Evolutionary conservation across 2,329 filamentous ascomycete species (phyloP).

Genomic region (Ophiognomonia clavigignenti-juglandacearum): DNA sequence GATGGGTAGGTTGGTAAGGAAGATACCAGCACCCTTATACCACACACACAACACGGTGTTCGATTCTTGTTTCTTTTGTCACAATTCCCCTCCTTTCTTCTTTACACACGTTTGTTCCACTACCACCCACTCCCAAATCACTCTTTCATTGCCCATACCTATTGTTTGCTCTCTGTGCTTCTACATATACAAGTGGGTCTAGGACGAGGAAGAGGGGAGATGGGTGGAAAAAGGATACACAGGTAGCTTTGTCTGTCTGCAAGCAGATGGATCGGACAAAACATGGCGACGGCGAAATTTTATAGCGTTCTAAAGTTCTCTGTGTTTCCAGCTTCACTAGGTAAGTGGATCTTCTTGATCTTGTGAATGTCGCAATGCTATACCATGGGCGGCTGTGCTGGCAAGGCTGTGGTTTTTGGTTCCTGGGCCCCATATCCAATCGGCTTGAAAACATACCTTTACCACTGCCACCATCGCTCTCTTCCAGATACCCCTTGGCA

Average conservation of each 20-base stretch:
- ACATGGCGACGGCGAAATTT: slow-evolving; percentile 7
- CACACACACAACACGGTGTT: not conserved
- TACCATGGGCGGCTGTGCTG: too few species aligned
- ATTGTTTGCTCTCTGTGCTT: slow-evolving; percentile 18
- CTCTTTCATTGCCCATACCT: slow-evolving; percentile 8
- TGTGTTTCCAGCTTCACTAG: not conserved
- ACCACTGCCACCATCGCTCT: too few species aligned
- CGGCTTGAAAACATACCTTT: too few species aligned
- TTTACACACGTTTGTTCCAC: not conserved
- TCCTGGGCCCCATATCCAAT: too few species aligned
- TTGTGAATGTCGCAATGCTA: too few species aligned
- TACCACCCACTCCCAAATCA: not conserved
- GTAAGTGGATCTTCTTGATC: too few species aligned
- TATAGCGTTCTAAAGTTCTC: slow-evolving; percentile 10
- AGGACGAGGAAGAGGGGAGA: slow-evolving; percentile 12
- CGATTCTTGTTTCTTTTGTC: slow-evolving; percentile 20
- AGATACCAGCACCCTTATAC: slow-evolving; percentile 4
- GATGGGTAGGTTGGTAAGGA: too few species aligned
- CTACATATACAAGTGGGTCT: slow-evolving; percentile 29
- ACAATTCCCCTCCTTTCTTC: slow-evolving; percentile 6
- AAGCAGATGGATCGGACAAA: slow-evolving; percentile 18
- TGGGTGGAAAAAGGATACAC: slow-evolving; percentile 9
- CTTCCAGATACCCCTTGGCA: too few species aligned
- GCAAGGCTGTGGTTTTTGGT: too few species aligned
- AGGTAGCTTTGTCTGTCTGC: slow-evolving; percentile 19